Evolutionary conservation across 106 monocot species (phyloP), one percentile per base, ranked within the genome.

Genomic region (Xerophyta viscosa): DNA sequence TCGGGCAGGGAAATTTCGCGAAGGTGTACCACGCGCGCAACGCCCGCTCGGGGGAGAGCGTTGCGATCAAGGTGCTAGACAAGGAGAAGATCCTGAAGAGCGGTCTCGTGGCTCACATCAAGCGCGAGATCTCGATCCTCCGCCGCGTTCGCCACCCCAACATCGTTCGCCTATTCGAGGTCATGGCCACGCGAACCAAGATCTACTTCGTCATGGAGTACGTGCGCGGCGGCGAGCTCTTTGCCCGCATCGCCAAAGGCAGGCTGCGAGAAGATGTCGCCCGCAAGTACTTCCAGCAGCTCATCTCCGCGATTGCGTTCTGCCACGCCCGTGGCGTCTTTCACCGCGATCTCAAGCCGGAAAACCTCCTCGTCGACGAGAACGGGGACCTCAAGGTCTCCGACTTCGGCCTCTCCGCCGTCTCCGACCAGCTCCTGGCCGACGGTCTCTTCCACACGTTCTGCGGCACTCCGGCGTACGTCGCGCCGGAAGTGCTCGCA

Each of bases 301-400:
- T 90, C 13, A 67, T 90, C 63, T 80, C 90, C 20, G 90, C 90
- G 41, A 60, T 90, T 53, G 74, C 52, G 24, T 90, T 83, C 71
- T 90, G 90, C 67, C 90, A 90, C 61, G 55, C 73, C 25, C 76
- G 80, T 8, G 90, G 90, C 14, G 90, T 84, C 29, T 84, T 57
- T 49, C 90, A 90, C 70, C 73, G 90, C 3, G 90, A 90, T 51
- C 74, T 90, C 29, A 90, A 90, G 67, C 80, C 77, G 8, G 90
- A 90, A 61, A 90, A 90, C 64, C 68, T 90, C 25, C 74, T 90
- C 9, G 61, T 89, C 20, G 89, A 89, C 61, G 80, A 83, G 24
- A 52, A 60, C 15, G 84, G 79, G 8, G 58, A 70, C 48, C 61
- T 87, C n/a, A 87, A 82, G 71, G 76, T 89, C 53, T 70, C 89